Evolutionary conservation across 1,284 basidiomycete genomes (phyloP).

Genomic region (Wallemia ichthyophaga): DNA sequence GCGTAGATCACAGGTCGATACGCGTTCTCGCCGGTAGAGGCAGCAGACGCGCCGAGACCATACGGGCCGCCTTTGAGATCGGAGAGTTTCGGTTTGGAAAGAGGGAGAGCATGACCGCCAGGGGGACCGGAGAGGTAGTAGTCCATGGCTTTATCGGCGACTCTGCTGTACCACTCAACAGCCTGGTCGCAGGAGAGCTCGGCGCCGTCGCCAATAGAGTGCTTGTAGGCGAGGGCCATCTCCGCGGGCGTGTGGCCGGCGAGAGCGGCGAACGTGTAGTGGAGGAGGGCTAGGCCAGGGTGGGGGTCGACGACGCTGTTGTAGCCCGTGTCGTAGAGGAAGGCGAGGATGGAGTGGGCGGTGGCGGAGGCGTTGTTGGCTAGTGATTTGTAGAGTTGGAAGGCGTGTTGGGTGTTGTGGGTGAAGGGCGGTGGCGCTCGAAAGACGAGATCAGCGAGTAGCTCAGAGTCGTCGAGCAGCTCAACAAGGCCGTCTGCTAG

Average conservation of each 20-base stretch:
- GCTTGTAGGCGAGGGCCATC: constrained; percentile 78
- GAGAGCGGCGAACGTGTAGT: constrained; percentile 76
- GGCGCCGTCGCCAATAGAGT: constrained; percentile 79
- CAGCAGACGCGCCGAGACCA: constrained; percentile 71
- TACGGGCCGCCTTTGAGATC: constrained; percentile 74
- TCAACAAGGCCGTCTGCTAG: constrained; percentile 3
- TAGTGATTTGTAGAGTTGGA: constrained; percentile 28
- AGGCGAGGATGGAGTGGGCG: constrained; percentile 52
- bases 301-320: constrained; percentile 22
- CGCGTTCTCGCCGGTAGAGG: constrained; percentile 37
- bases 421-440: not conserved
- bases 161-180: constrained; percentile 55
- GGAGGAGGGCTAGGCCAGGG: constrained; percentile 39
- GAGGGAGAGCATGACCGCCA: constrained; percentile 58
- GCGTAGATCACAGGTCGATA: constrained; percentile 50
- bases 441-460: constrained; percentile 2
- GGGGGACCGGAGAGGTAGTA: constrained; percentile 58
- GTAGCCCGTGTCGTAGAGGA: constrained; percentile 64
- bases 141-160: constrained; percentile 46
- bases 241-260: constrained; percentile 59
- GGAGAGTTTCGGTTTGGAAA: constrained; percentile 51
- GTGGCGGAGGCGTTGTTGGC: constrained; percentile 39
- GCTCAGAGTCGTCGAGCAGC: constrained; percentile 3
- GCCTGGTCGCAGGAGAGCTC: constrained; percentile 54
- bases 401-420: constrained; percentile 27